Base-by-base conservation (phyloP, 257 asterid species). In the Euphrasia confusa region DNA sequence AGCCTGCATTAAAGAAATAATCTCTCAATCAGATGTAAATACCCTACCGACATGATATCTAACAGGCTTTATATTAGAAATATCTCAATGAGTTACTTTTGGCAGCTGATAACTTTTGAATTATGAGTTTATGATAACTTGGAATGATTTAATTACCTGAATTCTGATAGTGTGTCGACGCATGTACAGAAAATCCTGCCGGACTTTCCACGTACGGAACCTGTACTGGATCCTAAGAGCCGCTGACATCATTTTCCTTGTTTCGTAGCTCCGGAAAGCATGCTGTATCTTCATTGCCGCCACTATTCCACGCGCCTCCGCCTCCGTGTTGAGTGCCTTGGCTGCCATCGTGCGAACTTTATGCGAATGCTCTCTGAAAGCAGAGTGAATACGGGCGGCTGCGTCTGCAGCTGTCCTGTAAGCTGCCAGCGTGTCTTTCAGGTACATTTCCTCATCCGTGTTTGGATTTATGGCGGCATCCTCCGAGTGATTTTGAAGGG, bases 371-470 rank as follows among this genome's bases (percentile, higher is more conserved):
- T 86, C 90, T 71, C 90, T 81, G 75, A 83, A 86, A 61, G 95
- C 90, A 49, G 84, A 49, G 60, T 86, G 95, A 61, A 86, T 86
- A 14, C 88, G 90, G 49, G 95, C 86, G 53, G 95, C 95, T 14
- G 90, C 95, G 75, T 78, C 95, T 47, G 95, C 95, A 32, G 90
- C 95, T 27, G 86, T 86, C 28, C 90, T 78, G 77, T 86, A 86
- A 44, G 95, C 95, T 17, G 90, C 79, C 47, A 86, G 73, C 57
- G 86, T 74, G 68, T 86, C 95, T 68, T 81, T 86, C 64, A 86
- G 78, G 59, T 57, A 75, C 57, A 60, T 49, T 72, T 86, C 88
- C 18, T 83, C 95, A 2, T 50, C 56, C 59, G 78, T 83, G 1
- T 44, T 75, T 69, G 77, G 57, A 77, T 72, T 75, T 42, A 60